These are phyloP conservation scores for Stellera chamaejasme DNA, from an alignment of 345 rosid genomes.

Conservation along the genomic window DNA sequence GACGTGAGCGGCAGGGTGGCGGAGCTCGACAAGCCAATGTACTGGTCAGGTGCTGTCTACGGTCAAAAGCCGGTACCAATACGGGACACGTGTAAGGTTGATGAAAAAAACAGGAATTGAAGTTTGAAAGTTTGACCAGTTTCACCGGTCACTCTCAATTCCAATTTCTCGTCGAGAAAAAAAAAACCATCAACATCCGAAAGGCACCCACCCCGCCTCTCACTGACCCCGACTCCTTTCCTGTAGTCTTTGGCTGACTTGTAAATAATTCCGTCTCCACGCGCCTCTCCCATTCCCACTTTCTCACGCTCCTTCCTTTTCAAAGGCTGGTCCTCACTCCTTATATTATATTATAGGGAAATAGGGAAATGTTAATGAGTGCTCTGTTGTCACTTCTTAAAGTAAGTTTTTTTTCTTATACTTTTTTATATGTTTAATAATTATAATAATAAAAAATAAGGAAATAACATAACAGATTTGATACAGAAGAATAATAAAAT, in stretches of 20 bases:
- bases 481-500: no score
- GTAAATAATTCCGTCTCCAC: slow-evolving; percentile 13
- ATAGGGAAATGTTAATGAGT: no score
- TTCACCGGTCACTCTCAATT: neutral
- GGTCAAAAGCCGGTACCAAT: slow-evolving; percentile 89
- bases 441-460: no score
- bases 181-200: slow-evolving; percentile 5
- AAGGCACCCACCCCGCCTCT: slow-evolving; percentile 13
- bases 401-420: no score
- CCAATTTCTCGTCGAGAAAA: neutral
- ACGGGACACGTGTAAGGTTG: slow-evolving; percentile 45
- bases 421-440: no score
- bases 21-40: slow-evolving; percentile 12
- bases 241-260: slow-evolving; percentile 52
- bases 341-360: no score
- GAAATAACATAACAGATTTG: no score
- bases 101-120: slow-evolving; percentile 12
- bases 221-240: slow-evolving; percentile 21
- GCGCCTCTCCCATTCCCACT: slow-evolving; percentile 13
- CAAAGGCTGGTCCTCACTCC: no score
- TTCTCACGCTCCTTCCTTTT: neutral
- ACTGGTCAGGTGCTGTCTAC: slow-evolving; percentile 39
- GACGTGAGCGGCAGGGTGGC: slow-evolving; percentile 10
- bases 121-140: slow-evolving; percentile 42
- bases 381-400: no score